These are phyloP conservation scores for Ceratocystis papillata DNA, from an alignment of 2,329 filamentous ascomycete species.

Conservation along the genomic window DNA sequence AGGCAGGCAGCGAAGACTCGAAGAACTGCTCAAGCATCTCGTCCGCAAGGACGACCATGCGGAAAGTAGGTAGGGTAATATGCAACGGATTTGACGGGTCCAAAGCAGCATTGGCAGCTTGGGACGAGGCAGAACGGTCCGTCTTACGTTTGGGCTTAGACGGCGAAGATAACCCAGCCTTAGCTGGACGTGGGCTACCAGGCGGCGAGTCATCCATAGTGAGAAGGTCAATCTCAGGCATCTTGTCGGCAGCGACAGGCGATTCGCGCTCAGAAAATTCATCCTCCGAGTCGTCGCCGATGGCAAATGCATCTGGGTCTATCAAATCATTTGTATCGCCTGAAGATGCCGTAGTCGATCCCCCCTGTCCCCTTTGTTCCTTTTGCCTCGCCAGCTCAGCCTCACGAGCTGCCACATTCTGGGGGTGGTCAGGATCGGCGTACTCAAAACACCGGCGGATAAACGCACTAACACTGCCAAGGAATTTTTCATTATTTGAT, in stretches of 20 bases:
- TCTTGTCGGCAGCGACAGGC: background rate
- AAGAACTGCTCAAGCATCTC: constrained; percentile 96
- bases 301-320: constrained; percentile 51
- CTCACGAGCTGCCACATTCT: constrained; percentile 40
- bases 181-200: constrained; percentile 29
- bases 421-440: constrained; percentile 77
- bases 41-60: constrained; percentile 95
- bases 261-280: constrained; percentile 37
- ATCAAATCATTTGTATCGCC: constrained; percentile 24
- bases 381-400: constrained; percentile 2
- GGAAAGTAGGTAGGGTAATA: constrained; percentile 93
- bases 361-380: background rate
- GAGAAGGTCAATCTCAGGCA: constrained; percentile 46
- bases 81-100: constrained; percentile 88
- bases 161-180: constrained; percentile 26
- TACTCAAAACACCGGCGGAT: constrained; percentile 97
- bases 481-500: constrained; percentile 72
- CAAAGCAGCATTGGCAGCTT: constrained; percentile 77
- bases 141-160: constrained; percentile 26
- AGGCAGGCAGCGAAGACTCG: constrained; percentile 85
- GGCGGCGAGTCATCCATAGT: constrained; percentile 39
- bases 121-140: constrained; percentile 55
- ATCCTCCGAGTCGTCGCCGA: constrained; percentile 61
- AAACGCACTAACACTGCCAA: constrained; percentile 89
- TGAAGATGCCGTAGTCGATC: constrained; percentile 2